A percentile compares a stretch with the other conserved stretches of the same genome.
Evolutionary conservation across 306 rosid species (phyloP).

Genomic region (Mimosa bimucronata): DNA sequence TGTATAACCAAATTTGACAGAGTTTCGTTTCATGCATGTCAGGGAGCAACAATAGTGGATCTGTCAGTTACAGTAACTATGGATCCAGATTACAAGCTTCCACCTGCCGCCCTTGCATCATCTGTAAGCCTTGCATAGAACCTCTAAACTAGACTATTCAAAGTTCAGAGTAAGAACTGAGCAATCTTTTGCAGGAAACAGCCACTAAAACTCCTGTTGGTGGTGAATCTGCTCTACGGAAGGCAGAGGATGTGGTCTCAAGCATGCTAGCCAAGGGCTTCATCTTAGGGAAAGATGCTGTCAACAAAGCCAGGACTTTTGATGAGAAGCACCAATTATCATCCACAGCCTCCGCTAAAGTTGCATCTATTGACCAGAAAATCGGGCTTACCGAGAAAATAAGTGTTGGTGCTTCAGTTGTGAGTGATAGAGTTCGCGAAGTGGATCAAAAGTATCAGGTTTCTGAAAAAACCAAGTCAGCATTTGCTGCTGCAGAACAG

Average conservation of each 20-base stretch:
- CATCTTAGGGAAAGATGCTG: constrained; percentile 90
- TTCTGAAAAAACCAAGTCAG: constrained; percentile 94
- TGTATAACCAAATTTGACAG: constrained; percentile 31
- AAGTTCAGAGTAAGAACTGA: constrained; percentile 5
- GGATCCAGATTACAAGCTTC: constrained; percentile 81
- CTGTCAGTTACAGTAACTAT: constrained; percentile 70
- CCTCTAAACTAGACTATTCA: not conserved
- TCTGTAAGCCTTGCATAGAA: constrained; percentile 52
- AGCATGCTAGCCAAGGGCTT: constrained; percentile 95
- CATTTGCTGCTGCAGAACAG: constrained; percentile 92
- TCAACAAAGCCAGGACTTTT: constrained; percentile 77
- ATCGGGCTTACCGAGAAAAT: constrained; percentile 84
- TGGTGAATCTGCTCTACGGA: constrained; percentile 69
- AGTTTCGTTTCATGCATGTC: constrained; percentile 43
- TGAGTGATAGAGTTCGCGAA: constrained; percentile 82
- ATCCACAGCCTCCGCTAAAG: constrained; percentile 87
- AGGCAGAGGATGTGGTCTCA: constrained; percentile 93
- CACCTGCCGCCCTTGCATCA: constrained; percentile 69
- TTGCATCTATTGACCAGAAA: constrained; percentile 85
- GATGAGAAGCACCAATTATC: constrained; percentile 87
- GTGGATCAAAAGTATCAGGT: constrained; percentile 96
- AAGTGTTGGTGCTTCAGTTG: constrained; percentile 76
- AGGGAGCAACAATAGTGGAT: constrained; percentile 99
- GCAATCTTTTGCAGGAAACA: constrained; percentile 49
- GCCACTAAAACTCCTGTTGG: constrained; percentile 55